Base-by-base conservation (phyloP, 169 alveolate genomes). In the Eimeria maxima region DNA sequence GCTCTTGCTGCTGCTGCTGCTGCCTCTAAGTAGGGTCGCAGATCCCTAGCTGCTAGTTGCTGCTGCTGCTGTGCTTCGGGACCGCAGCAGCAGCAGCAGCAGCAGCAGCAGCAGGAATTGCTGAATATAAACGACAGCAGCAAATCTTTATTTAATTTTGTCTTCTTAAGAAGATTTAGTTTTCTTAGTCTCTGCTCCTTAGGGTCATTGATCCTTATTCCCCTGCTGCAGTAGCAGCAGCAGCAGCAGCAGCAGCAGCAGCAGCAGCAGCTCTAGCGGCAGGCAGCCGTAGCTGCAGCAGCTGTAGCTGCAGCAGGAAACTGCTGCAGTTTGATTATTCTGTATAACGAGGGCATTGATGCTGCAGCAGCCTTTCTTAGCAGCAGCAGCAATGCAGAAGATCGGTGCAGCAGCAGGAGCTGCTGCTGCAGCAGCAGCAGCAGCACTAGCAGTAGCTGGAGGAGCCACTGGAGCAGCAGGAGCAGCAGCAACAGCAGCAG, bases 1-100 rank as follows among this genome's bases (percentile, higher is more conserved):
- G 78, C 78, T 4, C 45, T 29, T 69, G 38, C 78, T 69, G 78
- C 78, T 69, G 78, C 78, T 69, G 78, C 78, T 69, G 78, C 78
- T n/a, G 14, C 78, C n/a, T n/a, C n/a, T n/a, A n/a, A 71, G 2
- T 10, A 57, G 81, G 29, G 11, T 24, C 10, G 42, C n/a, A 29
- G n/a, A n/a, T n/a, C n/a, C n/a, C 45, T 71, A 24, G 11, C 45
- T 3, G 11, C 4, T 18, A 29, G 47, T 10, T 27, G 81, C 81
- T 38, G 42, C 47, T 71, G 81, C 81, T 14, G 81, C 81, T 71
- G 81, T 71, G 81, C 81, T 29, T 18, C 42, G 11, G 81, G 24
- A n/a, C 81, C 11, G 81, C 42, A 4, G 20, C 47, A 38, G 47
- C 81, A 71, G 81, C 81, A 71, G 53, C 81, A 38, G 67, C 67